Conservation (phyloP, 371 early-diverging fungal species). For the Actinomucor elegans region DNA sequence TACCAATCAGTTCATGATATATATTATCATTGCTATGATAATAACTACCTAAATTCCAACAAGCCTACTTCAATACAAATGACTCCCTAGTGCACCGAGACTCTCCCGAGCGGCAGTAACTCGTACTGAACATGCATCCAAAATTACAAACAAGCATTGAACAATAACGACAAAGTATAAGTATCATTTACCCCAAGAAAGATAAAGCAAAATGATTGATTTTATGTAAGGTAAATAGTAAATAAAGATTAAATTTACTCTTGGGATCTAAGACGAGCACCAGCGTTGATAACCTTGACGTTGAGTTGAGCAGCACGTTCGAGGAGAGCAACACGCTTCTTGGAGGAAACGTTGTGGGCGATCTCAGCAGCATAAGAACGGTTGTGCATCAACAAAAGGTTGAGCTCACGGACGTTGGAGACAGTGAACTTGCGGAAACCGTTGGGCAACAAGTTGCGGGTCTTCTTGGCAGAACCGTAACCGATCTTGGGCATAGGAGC, state of each 20-base stretch:
- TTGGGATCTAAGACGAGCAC: constrained; percentile 93
- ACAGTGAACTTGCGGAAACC: constrained; percentile 99
- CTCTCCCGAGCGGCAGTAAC: too few relatives aligned
- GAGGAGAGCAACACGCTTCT: constrained; percentile 96
- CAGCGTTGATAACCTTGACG: constrained; percentile 97
- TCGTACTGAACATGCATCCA: too few relatives aligned
- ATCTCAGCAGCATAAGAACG: constrained; percentile 99
- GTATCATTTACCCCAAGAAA: too few relatives aligned
- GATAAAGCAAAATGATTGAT: too few relatives aligned
- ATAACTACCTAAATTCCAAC: too few relatives aligned
- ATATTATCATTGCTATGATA: too few relatives aligned
- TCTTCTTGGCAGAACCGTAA: constrained; percentile 96
- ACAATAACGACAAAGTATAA: too few relatives aligned
- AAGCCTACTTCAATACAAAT: too few relatives aligned
- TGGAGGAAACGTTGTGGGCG: constrained; percentile 96
- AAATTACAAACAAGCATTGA: too few relatives aligned
- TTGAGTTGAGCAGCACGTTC: constrained; percentile 97
- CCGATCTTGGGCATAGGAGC: constrained; percentile 99
- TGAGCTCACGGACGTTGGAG: constrained; percentile 94
- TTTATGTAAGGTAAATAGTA: too few relatives aligned
- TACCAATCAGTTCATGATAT: too few relatives aligned
- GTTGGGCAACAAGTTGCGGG: constrained; percentile 96
- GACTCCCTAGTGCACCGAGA: not conserved
- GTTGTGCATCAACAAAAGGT: constrained; percentile 98
- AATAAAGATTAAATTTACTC: constrained; percentile 77